Evolutionary conservation across 495 filamentous ascomycete genomes (phyloP), one percentile per base, ranked within the genome.

Genomic region (Hamigera avellanea): DNA sequence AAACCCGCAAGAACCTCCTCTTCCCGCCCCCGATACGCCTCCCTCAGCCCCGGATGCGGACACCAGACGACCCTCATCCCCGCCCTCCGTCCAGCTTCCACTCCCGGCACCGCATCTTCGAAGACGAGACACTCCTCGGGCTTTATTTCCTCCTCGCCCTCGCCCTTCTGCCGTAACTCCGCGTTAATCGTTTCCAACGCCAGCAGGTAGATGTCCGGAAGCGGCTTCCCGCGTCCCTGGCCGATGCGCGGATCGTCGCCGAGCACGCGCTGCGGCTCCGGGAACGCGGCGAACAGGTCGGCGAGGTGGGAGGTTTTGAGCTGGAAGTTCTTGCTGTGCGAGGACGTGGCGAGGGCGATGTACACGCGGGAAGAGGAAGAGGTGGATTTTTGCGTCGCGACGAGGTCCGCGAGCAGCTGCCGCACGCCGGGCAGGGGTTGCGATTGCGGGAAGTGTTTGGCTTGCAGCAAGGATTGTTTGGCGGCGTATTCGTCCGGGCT

Each of bases 21-120:
- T 60, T 93, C 86, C 28, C 78, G 70, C 3, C 85, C 88, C 26
- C 57, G 60, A 49, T 81, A 93, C 52, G 83, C 78, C 46, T 73
- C 67, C 62, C 83, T 62, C 17, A 99, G 57, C 53, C 75, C 83
- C 2, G 76, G 72, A 66, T 96, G 88, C 5, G 91, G 91, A 43
- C 76, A 79, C 91, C 91, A 99, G 1, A 93, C 66, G 7, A 95
- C 91, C 42, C 86, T 72, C 93, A 96, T 96, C 0, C 93, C 93
- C 0, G 93, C 91, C 38, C 91, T 73, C 19, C 91, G 64, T 8
- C 86, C 91, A 8, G 88, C 75, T 62, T 99, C 91, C 0, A 95
- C 86, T 0, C 91, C 91, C 0, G 86, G 84, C 2, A 96, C 88
- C 16, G 77, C 79, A 55, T 99, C 91, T 57, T 99, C 91, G 50